Conservation (phyloP, 345 rosid species). For the Salix dunnii region DNA sequence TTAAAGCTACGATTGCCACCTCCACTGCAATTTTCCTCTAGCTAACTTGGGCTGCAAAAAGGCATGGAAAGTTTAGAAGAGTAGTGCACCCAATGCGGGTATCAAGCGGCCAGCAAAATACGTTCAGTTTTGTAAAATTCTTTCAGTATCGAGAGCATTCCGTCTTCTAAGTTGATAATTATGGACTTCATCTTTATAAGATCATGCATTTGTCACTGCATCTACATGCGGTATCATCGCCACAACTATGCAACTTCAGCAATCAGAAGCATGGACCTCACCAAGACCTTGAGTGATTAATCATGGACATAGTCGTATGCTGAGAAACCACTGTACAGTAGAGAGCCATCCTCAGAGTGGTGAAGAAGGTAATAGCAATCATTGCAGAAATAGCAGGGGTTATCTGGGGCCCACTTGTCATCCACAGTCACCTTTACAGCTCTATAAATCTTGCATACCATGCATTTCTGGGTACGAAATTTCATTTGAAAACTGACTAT, state of each 20-base stretch:
- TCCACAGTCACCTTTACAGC: constrained; percentile 57
- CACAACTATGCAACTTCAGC: background rate
- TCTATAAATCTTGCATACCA: constrained; percentile 55
- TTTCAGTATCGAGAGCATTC: no score
- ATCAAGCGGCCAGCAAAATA: background rate
- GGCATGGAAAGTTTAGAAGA: background rate
- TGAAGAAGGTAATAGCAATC: constrained; percentile 66
- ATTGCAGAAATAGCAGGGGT: constrained; percentile 76
- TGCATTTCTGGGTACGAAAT: constrained; percentile 52
- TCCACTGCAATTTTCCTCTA: background rate
- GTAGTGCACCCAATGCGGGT: background rate
- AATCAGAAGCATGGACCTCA: background rate
- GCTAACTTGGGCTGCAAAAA: background rate
- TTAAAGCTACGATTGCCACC: background rate
- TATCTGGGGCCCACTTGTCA: constrained; percentile 66
- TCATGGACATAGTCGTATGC: constrained; percentile 47
- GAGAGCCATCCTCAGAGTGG: constrained; percentile 35
- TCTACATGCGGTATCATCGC: background rate
- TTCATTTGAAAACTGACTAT: constrained; percentile 46
- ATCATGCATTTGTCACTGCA: background rate
- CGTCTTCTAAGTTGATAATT: background rate
- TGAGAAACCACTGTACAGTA: constrained; percentile 39
- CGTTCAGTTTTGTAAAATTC: background rate
- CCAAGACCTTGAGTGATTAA: constrained; percentile 1
- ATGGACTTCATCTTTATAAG: background rate